These are phyloP conservation scores for Cajanus cajan DNA, from an alignment of 306 rosid species.

Conservation along the genomic window DNA sequence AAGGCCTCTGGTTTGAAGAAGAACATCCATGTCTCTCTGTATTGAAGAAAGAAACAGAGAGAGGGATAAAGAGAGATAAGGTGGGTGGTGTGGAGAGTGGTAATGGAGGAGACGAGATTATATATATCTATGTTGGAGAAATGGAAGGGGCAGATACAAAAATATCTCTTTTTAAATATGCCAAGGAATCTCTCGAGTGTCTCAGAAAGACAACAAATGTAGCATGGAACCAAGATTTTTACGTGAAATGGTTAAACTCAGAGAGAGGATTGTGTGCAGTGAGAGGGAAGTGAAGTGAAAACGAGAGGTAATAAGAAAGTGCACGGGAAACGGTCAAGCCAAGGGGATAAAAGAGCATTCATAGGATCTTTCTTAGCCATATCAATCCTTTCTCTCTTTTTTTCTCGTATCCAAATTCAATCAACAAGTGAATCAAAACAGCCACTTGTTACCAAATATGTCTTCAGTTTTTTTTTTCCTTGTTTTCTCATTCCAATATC, in stretches of 20 bases:
- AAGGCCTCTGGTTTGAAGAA: constrained; percentile 81
- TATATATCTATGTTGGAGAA: constrained; percentile 9
- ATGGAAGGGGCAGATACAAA: constrained; percentile 17
- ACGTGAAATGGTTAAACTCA: not conserved
- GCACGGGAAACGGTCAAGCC: constrained; percentile 26
- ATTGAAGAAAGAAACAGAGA: constrained; percentile 23
- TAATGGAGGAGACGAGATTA: not conserved
- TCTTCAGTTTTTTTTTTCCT: too few relatives aligned
- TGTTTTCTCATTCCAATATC: too few relatives aligned
- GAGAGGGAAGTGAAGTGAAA: not conserved
- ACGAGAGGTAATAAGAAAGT: not conserved
- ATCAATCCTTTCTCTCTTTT: too few relatives aligned
- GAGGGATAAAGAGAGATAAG: constrained; percentile 33
- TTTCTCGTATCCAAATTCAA: too few relatives aligned
- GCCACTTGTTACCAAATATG: too few relatives aligned
- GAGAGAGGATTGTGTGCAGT: not conserved
- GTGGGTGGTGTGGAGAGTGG: constrained; percentile 14
- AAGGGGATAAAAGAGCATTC: not conserved
- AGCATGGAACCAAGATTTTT: not conserved
- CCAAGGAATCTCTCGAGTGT: not conserved
- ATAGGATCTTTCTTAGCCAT: not conserved
- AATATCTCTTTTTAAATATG: constrained; percentile 40
- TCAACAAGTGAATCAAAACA: too few relatives aligned
- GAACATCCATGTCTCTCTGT: constrained; percentile 73
- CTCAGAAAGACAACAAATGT: not conserved